Base-by-base conservation (phyloP, 116 monocot genomes). In the Phalaenopsis hybrid region DNA sequence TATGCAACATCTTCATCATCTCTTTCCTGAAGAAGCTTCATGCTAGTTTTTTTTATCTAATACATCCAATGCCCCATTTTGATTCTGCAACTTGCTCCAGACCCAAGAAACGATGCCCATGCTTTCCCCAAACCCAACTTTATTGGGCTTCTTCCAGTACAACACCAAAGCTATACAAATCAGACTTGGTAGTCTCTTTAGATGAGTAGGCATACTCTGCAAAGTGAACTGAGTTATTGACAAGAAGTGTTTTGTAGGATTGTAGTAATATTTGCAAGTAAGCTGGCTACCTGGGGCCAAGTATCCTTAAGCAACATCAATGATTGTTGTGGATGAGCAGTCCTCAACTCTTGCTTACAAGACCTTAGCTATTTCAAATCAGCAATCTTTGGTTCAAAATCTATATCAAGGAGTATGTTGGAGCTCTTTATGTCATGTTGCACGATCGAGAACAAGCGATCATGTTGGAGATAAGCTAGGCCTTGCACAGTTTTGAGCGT, bases 311-410 rank as follows among this genome's bases (percentile, higher is more conserved):
- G 97, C 94, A 51, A 94, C 97, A 2, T 90, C 94, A 18, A 97
- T 88, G 11, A 88, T 82, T 0, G 86, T 91, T 0, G 92, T 89
- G 16, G 92, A 84, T 0, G 92, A 81, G 0, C 89, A 88, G 9
- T 88, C 82, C 17, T 82, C 75, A 5, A 1, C 21, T 85, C 90
- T 88, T 18, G 88, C 89, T 79, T 94, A 91, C 84, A 97, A 75
- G 58, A 94, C 89, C 83, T 97, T 97, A 6, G 97, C 97, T 4
- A 98, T 89, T 63, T 95, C 98, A 98, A 98, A 84, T 98, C 98
- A 8, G 95, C 93, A 0, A 98, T 92, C 86, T 98, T 98, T 0
- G 98, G 95, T 82, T 98, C 93, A 55, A 89, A 92, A 44, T 92
- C 90, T 5, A 86, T 92, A 52, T 98, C 95, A 15, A 98, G 95